Base-by-base conservation (phyloP, 208 protist genomes). In the Acanthamoeba lenticulata region DNA sequence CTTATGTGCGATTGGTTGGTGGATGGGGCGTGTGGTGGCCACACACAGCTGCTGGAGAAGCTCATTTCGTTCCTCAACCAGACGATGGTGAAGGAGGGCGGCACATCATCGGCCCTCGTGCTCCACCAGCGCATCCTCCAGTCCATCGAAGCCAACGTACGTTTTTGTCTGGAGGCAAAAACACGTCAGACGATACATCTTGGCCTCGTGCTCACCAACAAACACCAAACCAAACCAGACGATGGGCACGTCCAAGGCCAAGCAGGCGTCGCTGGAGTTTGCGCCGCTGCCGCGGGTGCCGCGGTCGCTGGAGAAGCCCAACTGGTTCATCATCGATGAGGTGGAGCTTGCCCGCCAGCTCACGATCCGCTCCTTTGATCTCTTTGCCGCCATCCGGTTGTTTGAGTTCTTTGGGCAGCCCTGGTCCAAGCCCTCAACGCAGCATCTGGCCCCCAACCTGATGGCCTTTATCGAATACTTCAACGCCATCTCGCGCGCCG, bases 381-480 rank as follows among this genome's bases (percentile, higher is more conserved):
- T 93, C n/a, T 93, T 93, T 60, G 9, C 52, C 0, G 88, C 88
- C 24, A 93, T 93, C 2, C 47, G 89, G 91, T 34, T 74, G 36
- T 67, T 83, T 49, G 91, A 94, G 77, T 89, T 94, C 77, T 89
- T 94, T n/a, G 77, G 77, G 2, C 91, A 94, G 72, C 77, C 91
- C 5, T 94, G 91, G 91, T 65, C 38, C 17, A 89, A 94, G 74
- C 91, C 69, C n/a, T 77, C 47, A 6, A 89, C 69, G 0, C 69
- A 94, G 47, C 91, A 94, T 45, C 72, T 94, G 49, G 42, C 91
- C 3, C 91, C 91, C 24, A 94, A 94, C 47, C 34, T 94, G 38
- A 89, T 94, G 55, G 47, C 69, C 40, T 74, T 94, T 24, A 94
- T 94, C 34, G 91, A 94, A 29, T 89, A 89, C 69, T 94, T 94